These are phyloP conservation scores for Teratosphaeria destructans DNA, from an alignment of 2,329 filamentous ascomycete genomes.

Conservation along the genomic window DNA sequence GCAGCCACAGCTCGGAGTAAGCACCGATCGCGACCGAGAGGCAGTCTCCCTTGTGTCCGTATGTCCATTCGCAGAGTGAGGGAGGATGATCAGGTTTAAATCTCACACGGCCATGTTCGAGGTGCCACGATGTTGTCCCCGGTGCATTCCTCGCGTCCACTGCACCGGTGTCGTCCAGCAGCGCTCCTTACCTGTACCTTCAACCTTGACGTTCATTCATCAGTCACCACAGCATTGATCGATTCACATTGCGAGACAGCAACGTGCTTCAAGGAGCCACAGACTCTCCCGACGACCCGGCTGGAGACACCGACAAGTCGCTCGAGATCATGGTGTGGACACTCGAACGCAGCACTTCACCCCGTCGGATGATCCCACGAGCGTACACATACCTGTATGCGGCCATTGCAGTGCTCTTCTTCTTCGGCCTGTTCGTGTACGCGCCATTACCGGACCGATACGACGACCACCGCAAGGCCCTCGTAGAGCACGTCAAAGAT, in stretches of 20 bases:
- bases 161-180: not conserved
- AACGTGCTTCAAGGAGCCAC: not conserved
- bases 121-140: not conserved
- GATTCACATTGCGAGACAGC: not conserved
- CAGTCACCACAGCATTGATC: not conserved
- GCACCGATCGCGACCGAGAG: not conserved
- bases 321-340: not conserved
- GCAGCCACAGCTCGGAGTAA: not conserved
- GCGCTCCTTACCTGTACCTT: not conserved
- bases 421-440: slow-evolving; percentile 1
- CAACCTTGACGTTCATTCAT: not conserved
- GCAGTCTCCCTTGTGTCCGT: not conserved
- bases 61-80: not conserved
- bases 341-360: not conserved
- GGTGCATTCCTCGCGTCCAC: not conserved
- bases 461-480: slow-evolving; percentile 1
- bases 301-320: not conserved
- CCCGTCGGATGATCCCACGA: not conserved
- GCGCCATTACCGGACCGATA: not conserved
- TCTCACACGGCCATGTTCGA: not conserved
- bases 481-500: slow-evolving; percentile 1
- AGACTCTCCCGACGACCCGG: not conserved
- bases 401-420: not conserved
- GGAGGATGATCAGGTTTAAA: no score
- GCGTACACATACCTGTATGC: not conserved